Evolutionary conservation across 2,329 filamentous ascomycete genomes (phyloP), one percentile per base, ranked within the genome.

Genomic region (Penicillium sp.): DNA sequence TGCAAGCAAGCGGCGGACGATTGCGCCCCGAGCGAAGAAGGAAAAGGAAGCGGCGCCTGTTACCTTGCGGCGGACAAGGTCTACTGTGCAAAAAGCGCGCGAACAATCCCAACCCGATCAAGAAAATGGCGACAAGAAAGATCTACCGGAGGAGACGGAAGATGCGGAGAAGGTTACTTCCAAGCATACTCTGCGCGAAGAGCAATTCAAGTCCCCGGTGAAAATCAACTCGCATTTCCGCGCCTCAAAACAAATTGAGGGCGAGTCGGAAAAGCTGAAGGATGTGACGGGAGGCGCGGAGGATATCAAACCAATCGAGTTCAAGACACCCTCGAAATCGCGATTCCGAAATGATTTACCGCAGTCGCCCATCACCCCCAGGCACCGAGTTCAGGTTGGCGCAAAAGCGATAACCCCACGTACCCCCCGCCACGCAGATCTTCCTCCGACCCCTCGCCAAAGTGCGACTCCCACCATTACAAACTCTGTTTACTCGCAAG

Each of bases 401-500:
- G 89, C 87, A 59, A 89, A 85, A 67, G 81, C 90, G 34, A 83
- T 88, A 65, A 92, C 90, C 60, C 88, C 92, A 52, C 79, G 88
- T 63, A 95, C 91, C 40, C 89, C 90, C 16, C 62, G 62, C 39
- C 62, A 65, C 44, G 43, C 53, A 8, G 61, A 65, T 52, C 55
- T 65, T 24, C 62, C 57, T 1, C 61, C 55, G 6, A 65, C 62
- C 18, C 62, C 62, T 18, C 85, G 88, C 60, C 90, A 90, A 11
- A 88, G 88, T 10, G 77, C 89, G 6, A 88, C 90, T 11, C 83
- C 84, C 27, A 75, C 75, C 50, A 78, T 84, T 10, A 77, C 83
- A 21, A 85, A 87, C 50, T 94, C 91, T 0, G 81, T 97, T 36
- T 97, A 97, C 73, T 91, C 94, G 59, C 82, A 87, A 56, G 94